phyloP scores from a whole-genome alignment of 306 rosid species.

The peach (Prunus persica) region Prunus_persica_NCBIv2 NC_034014.1:20048001-20048500 shows the following conservation, averaged over 20 bases:
- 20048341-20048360: neutral
- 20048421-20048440: too few relatives aligned
- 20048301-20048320: neutral
- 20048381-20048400: neutral
- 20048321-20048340: neutral
- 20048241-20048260: too few relatives aligned
- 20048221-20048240: neutral
- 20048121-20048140: too few relatives aligned
- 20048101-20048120: too few relatives aligned
- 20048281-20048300: conserved; percentile 9
- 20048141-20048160: neutral
- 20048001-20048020: too few relatives aligned
- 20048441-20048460: too few relatives aligned
- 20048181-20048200: conserved; percentile 21
- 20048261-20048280: neutral
- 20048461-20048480: too few relatives aligned
- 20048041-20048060: too few relatives aligned
- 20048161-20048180: neutral
- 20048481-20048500: neutral
- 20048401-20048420: neutral
- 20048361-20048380: conserved; percentile 25
- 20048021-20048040: too few relatives aligned
- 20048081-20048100: too few relatives aligned
- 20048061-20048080: too few relatives aligned
- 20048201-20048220: conserved; percentile 1